A percentile compares a stretch with the other conserved stretches of the same genome.
Evolutionary conservation across 2,329 filamentous ascomycete genomes (phyloP).

Genomic region (Sporothrix sp.): DNA sequence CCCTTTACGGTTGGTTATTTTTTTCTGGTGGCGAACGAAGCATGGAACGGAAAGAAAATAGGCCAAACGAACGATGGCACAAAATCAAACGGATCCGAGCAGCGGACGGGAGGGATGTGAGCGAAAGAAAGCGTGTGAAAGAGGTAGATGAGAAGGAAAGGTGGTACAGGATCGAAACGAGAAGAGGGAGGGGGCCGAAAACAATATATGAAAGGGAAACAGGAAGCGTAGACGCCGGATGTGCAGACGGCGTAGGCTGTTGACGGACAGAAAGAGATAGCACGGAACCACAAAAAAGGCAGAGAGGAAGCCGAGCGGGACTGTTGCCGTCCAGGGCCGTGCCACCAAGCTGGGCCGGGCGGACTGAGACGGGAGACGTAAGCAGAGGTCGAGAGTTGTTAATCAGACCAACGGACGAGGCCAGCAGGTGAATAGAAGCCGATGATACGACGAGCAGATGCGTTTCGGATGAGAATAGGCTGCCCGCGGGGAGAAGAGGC

Average conservation of each 20-base stretch:
- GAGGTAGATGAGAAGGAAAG: not conserved
- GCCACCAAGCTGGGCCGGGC: not conserved
- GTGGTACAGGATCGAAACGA: not conserved
- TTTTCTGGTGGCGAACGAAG: conserved; percentile 6
- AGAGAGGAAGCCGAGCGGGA: not conserved
- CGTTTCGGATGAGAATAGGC: not conserved
- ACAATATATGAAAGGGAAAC: not conserved
- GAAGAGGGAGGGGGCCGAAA: not conserved
- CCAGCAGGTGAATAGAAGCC: not conserved
- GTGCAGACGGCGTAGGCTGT: no score
- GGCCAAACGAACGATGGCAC: conserved; percentile 13
- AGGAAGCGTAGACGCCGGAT: not conserved
- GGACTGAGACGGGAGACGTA: not conserved
- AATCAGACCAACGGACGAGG: not conserved
- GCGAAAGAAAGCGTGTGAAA: no score
- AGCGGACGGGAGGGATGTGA: not conserved
- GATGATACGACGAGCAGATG: no score
- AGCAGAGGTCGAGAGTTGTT: not conserved
- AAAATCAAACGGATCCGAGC: conserved; percentile 11
- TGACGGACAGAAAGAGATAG: no score
- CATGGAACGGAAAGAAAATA: conserved; percentile 12
- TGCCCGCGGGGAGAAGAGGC: not conserved
- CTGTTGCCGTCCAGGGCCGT: not conserved
- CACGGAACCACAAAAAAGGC: not conserved
- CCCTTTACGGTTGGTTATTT: not conserved